These are phyloP conservation scores for Aspergillus pseudoviridinutans DNA, from an alignment of 2,329 filamentous ascomycete genomes.

Conservation along the genomic window DNA sequence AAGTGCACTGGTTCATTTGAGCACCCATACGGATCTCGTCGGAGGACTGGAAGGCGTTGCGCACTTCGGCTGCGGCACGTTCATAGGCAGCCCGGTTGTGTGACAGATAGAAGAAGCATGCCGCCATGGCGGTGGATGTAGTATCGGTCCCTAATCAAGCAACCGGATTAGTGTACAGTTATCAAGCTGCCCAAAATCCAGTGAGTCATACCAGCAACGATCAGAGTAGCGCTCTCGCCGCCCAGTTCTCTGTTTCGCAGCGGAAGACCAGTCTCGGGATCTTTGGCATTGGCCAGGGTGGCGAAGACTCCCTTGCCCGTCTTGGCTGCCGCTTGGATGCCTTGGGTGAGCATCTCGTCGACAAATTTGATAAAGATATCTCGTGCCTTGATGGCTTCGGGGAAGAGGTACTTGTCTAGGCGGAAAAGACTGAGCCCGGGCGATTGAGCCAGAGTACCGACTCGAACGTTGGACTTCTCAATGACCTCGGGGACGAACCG, in stretches of 20 bases:
- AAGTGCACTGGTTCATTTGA: slow-evolving; percentile 30
- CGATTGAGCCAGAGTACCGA: neutral
- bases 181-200: too few species aligned
- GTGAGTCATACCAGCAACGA: slow-evolving; percentile 41
- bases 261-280: slow-evolving; percentile 45
- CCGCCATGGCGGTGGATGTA: slow-evolving; percentile 35
- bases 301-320: slow-evolving; percentile 48
- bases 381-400: slow-evolving; percentile 36
- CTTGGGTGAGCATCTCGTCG: slow-evolving; percentile 19
- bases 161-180: neutral
- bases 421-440: too few species aligned
- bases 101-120: slow-evolving; percentile 39
- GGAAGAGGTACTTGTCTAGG: too few species aligned
- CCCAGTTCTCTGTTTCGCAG: slow-evolving; percentile 49
- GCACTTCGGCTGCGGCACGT: slow-evolving; percentile 31
- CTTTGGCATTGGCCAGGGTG: slow-evolving; percentile 45
- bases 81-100: slow-evolving; percentile 28
- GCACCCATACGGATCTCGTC: slow-evolving; percentile 33
- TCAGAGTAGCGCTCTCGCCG: slow-evolving; percentile 48
- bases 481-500: slow-evolving; percentile 11
- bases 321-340: slow-evolving; percentile 14
- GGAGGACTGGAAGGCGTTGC: slow-evolving; percentile 28
- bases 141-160: slow-evolving; percentile 35
- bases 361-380: slow-evolving; percentile 32
- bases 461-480: slow-evolving; percentile 14